Base-by-base conservation (phyloP, 768 basidiomycete species). In the Sarcodon aspratus region DNA sequence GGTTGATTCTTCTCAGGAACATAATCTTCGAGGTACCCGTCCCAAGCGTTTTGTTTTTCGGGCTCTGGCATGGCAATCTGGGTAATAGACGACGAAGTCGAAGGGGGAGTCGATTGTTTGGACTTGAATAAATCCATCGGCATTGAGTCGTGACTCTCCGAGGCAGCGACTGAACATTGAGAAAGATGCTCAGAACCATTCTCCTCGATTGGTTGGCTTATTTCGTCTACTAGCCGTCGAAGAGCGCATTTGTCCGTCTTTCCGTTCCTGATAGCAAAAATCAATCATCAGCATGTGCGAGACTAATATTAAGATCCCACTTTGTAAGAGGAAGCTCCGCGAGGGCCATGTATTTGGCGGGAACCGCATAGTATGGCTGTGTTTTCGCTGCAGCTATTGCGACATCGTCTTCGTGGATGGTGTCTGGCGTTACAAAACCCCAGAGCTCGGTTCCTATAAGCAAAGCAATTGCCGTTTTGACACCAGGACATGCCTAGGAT, bases 331-430 rank as follows among this genome's bases (percentile, higher is more conserved):
- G 77, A 55, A 80, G 73, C 35, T 65, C 61, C 15, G 66, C 66
- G 45, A 79, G 61, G 3, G 65, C 59, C 34, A 75, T 37, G 50
- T 70, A 69, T 33, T 66, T 67, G 4, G 69, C 66, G 7, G 79
- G 78, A 6, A 79, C 73, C 9, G 77, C 79, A 56, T 80, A 80
- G 57, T 78, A 76, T 6, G 79, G 77, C 54, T 76, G 75, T 2
- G 75, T 63, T 50, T 73, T 69, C n/a, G 71, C 64, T 2, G 72
- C 64, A n/a, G 71, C 70, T 33, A 61, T 60, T 49, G 60, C 64
- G 18, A 77, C 71, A n/a, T 61, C 63, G 34, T 70, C 69, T 13
- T 62, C 49, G 44, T 60, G 56, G 7, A 66, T 62, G 31, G 51
- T 57, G 7, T 56, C 54, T 1, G 77, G 77, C 9, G 72, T 73